Base-by-base conservation (phyloP, 2,329 filamentous ascomycete genomes). In the Dactylellina parvicollis region DNA sequence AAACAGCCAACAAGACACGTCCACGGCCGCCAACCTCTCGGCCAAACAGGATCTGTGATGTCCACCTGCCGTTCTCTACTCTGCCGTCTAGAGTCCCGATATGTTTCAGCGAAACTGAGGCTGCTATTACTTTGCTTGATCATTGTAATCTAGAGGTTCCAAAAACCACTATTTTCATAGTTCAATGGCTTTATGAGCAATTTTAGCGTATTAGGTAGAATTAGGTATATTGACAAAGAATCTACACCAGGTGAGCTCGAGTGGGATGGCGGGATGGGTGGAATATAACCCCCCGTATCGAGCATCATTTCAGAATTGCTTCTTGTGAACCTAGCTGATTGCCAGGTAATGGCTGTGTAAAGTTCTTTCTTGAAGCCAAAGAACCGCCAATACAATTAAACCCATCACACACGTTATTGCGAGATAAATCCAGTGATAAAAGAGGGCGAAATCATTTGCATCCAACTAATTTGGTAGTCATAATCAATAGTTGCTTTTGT, bases 1-100 rank as follows among this genome's bases (percentile, higher is more conserved):
- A 73, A 73, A 20, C 69, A 73, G 9, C 69, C 69, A 8, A 28
- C 46, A 14, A 73, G 69, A 22, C 60, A 73, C 49, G 69, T 49
- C 60, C 60, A 73, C 4, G 69, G 69, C 38, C 69, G 52, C 69
- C 69, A 73, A 18, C 69, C 69, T 30, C 47, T 50, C 4, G 59
- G 67, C 59, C 59, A 65, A 9, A 62, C 16, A 10, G 52, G 28
- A 12, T 72, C 44, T 54, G 22, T 20, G 12, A 34, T 52, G 7
- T 34, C 14, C 4, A 28, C 30, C 18, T 65, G 20, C 28, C 26
- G 40, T 42, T 64, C 66, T 28, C 38, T 14, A 14, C 57, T 52
- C 30, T 59, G 40, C 5, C 49, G 20, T 38, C 60, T 56, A 14
- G 60, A 65, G 22, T 64, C 24, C 46, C 28, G 30, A 36, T 18